Evolutionary conservation across 108 stramenopile genomes (phyloP).

Genomic region (Nannochloropsis gaditana): DNA sequence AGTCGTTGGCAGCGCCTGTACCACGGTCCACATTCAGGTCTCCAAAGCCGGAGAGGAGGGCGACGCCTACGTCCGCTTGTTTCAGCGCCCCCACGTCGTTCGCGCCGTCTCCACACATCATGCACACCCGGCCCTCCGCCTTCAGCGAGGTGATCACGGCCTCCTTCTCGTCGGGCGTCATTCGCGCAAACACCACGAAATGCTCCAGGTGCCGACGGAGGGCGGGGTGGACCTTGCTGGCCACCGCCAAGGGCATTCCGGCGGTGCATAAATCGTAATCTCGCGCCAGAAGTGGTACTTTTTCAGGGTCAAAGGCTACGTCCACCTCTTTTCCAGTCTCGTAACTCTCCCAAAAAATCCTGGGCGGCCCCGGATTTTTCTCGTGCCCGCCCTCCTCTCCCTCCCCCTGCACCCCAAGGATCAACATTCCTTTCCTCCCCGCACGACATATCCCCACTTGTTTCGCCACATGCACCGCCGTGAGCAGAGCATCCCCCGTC

Average conservation of each 20-base stretch:
- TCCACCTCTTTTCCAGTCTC: conserved; percentile 49
- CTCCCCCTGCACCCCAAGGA: conserved; percentile 29
- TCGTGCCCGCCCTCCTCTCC: neutral
- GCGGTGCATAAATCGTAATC: conserved; percentile 30
- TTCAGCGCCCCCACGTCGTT: conserved; percentile 90
- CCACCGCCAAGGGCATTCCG: conserved; percentile 27
- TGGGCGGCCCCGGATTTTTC: conserved; percentile 38
- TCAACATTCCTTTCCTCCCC: conserved; percentile 21
- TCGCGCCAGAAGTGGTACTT: neutral
- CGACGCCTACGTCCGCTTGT: conserved; percentile 86
- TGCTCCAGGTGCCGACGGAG: neutral
- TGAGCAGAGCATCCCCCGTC: conserved; percentile 88
- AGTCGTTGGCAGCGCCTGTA: conserved; percentile 23
- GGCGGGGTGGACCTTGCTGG: neutral
- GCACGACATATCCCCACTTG: conserved; percentile 64
- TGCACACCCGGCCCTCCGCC: conserved; percentile 62
- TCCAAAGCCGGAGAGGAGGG: conserved; percentile 84
- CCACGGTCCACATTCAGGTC: conserved; percentile 66
- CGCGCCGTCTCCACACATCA: conserved; percentile 98
- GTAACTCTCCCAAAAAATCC: conserved; percentile 68
- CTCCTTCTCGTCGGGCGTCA: conserved; percentile 94
- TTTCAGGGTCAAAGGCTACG: conserved; percentile 58
- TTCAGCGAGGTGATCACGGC: conserved; percentile 80
- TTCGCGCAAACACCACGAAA: conserved; percentile 76
- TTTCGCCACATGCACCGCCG: conserved; percentile 88